phyloP scores from a whole-genome alignment of 805 yeast genomes.

The Barnettozyma wickerhamii region DNA sequence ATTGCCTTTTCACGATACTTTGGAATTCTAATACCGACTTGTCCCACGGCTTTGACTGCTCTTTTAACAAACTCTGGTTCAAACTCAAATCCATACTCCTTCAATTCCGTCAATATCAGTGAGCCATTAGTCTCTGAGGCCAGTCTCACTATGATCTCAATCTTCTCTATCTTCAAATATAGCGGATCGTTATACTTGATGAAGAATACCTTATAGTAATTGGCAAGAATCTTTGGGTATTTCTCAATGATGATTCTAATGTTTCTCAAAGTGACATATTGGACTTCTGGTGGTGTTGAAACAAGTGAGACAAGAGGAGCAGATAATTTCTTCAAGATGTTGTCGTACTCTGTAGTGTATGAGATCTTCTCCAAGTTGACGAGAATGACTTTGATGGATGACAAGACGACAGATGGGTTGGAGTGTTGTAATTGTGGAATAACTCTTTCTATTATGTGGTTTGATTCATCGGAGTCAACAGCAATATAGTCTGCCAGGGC shows the following conservation, averaged over 20 bases:
- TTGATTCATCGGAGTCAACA: constrained; percentile 57
- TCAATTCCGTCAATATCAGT: constrained; percentile 60
- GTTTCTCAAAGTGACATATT: constrained; percentile 87
- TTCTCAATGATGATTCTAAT: constrained; percentile 85
- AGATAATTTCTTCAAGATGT: constrained; percentile 62
- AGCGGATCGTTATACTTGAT: constrained; percentile 83
- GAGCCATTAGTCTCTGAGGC: constrained; percentile 57
- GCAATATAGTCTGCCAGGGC: constrained; percentile 74
- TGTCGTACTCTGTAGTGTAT: constrained; percentile 32
- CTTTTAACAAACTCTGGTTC: constrained; percentile 73
- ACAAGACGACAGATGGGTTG: constrained; percentile 89
- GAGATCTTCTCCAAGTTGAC: constrained; percentile 54
- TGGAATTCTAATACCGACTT: constrained; percentile 62
- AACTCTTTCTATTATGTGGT: constrained; percentile 81
- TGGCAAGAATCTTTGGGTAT: constrained; percentile 73
- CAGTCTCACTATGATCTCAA: constrained; percentile 68
- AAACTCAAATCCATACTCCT: constrained; percentile 80
- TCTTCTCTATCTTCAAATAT: constrained; percentile 70
- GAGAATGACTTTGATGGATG: constrained; percentile 76
- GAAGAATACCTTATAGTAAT: constrained; percentile 85
- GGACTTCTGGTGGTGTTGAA: constrained; percentile 90
- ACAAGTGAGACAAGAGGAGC: constrained; percentile 86
- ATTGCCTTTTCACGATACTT: constrained; percentile 50
- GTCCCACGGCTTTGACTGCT: constrained; percentile 64
- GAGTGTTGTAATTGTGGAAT: constrained; percentile 96